These are phyloP conservation scores for Xerocomus brunneocitrinus DNA, from an alignment of 768 basidiomycete genomes.

Conservation along the genomic window DNA sequence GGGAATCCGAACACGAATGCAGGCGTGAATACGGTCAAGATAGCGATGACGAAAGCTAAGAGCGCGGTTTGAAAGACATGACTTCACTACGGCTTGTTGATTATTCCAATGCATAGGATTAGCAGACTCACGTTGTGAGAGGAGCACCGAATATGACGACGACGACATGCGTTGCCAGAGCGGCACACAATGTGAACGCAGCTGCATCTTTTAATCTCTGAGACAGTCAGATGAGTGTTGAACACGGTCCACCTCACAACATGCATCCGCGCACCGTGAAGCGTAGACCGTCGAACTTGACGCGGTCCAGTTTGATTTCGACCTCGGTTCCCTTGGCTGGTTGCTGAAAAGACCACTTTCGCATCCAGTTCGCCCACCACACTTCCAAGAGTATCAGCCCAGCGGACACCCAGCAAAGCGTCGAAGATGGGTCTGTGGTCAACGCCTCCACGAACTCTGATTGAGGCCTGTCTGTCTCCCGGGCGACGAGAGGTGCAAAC, in stretches of 20 bases:
- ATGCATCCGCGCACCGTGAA: constrained; percentile 34
- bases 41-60: constrained; percentile 62
- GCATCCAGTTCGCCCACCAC: constrained; percentile 72
- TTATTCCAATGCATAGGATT: background rate
- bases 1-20: constrained; percentile 67
- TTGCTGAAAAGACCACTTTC: constrained; percentile 51
- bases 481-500: constrained; percentile 33
- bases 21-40: constrained; percentile 63
- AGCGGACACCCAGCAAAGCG: constrained; percentile 51
- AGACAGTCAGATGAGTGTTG: constrained; percentile 2
- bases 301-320: constrained; percentile 41
- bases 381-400: constrained; percentile 54
- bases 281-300: constrained; percentile 35
- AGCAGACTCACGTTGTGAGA: constrained; percentile 43
- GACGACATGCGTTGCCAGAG: constrained; percentile 44
- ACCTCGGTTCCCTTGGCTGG: constrained; percentile 38
- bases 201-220: constrained; percentile 53
- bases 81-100: constrained; percentile 31
- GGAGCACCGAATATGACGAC: constrained; percentile 77
- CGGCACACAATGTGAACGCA: constrained; percentile 46
- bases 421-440: constrained; percentile 55
- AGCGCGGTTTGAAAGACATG: constrained; percentile 58
- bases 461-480: constrained; percentile 57
- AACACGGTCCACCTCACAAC: background rate
- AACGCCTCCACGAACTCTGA: constrained; percentile 63